phyloP scores from a whole-genome alignment of 2,329 filamentous ascomycete genomes.

The Anisogramma anomala region DNA sequence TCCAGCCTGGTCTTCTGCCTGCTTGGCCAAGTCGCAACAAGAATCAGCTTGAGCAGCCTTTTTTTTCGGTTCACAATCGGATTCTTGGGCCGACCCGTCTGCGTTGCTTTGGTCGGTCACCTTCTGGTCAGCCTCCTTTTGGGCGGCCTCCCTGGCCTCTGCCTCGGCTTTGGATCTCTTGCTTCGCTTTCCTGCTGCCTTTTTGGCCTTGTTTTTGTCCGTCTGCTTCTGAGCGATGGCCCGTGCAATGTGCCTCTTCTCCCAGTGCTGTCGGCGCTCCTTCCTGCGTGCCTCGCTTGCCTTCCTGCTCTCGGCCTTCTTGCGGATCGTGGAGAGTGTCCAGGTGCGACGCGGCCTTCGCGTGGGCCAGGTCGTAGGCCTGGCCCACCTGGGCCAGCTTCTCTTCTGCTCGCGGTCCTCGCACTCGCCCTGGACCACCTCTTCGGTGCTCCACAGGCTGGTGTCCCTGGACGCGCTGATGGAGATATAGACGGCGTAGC shows the following conservation, averaged over 20 bases:
- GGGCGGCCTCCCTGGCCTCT: conserved; percentile 15
- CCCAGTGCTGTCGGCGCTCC: conserved; percentile 28
- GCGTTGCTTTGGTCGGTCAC: conserved; percentile 15
- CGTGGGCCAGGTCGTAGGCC: conserved; percentile 59
- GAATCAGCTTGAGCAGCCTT: conserved; percentile 8
- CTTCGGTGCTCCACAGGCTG: conserved; percentile 43
- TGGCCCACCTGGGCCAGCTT: conserved; percentile 63
- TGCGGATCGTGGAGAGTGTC: conserved; percentile 35
- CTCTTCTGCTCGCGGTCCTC: conserved; percentile 57
- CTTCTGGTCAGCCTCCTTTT: conserved; percentile 17
- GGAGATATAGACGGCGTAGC: conserved; percentile 65
- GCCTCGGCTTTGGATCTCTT: conserved; percentile 25
- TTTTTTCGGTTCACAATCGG: conserved; percentile 12
- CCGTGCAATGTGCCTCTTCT: conserved; percentile 26
- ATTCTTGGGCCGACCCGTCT: conserved; percentile 14
- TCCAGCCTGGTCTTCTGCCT: not conserved
- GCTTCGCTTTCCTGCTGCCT: conserved; percentile 27
- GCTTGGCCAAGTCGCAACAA: conserved; percentile 11
- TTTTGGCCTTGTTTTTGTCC: conserved; percentile 32
- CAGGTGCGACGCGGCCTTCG: conserved; percentile 35
- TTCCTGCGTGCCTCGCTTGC: conserved; percentile 34
- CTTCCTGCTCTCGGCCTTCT: conserved; percentile 37
- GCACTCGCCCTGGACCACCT: conserved; percentile 55
- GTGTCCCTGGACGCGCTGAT: conserved; percentile 54
- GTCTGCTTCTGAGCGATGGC: conserved; percentile 28